phyloP scores from a whole-genome alignment of 2,329 filamentous ascomycete species.

The Endocalyx cinctus region DNA sequence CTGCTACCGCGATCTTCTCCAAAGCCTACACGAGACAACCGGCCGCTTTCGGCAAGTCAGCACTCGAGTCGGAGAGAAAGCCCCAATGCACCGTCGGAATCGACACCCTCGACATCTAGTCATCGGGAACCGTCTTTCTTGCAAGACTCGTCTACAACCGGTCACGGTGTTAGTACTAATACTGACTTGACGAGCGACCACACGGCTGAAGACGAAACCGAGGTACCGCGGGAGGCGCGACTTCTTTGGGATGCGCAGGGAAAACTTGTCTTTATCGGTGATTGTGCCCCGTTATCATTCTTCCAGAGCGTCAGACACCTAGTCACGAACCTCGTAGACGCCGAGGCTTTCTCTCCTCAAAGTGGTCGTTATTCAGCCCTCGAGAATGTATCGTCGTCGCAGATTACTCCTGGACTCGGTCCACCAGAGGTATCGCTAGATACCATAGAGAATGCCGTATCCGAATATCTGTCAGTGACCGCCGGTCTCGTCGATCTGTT shows the following conservation, averaged over 20 bases:
- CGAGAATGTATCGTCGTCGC: conserved; percentile 37
- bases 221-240: conserved; percentile 49
- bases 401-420: conserved; percentile 6
- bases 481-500: conserved; percentile 46
- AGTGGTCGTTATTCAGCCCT: conserved; percentile 46
- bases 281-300: conserved; percentile 52
- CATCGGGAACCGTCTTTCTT: conserved; percentile 3
- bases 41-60: too few relatives aligned
- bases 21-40: conserved; percentile 7
- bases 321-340: conserved; percentile 43
- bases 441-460: conserved; percentile 20
- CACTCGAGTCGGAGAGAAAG: not conserved
- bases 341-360: conserved; percentile 46
- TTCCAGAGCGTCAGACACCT: conserved; percentile 52
- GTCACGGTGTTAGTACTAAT: too few relatives aligned
- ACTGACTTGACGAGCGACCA: conserved; percentile 16
- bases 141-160: conserved; percentile 5
- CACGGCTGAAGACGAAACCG: conserved; percentile 45
- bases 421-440: conserved; percentile 7
- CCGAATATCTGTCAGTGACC: conserved; percentile 22
- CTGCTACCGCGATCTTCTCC: conserved; percentile 12
- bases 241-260: conserved; percentile 48
- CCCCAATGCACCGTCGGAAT: not conserved
- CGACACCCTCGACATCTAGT: not conserved
- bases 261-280: conserved; percentile 51